Evolutionary conservation across 495 filamentous ascomycete species (phyloP), one percentile per base, ranked within the genome.

Genomic region (Xeromyces bisporus): DNA sequence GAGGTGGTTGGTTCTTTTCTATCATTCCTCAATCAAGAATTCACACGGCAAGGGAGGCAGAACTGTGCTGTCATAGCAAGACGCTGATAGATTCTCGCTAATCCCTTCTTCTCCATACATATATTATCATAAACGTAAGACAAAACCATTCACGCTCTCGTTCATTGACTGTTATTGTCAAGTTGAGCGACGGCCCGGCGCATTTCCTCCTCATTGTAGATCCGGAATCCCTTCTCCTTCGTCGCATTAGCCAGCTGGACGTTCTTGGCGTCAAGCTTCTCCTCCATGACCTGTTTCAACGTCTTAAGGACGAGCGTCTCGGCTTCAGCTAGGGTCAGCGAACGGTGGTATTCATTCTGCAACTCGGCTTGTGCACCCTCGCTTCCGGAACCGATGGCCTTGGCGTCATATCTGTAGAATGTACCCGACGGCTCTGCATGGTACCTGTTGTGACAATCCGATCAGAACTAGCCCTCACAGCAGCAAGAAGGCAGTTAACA

Each of bases 281-380:
- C 89, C 62, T 97, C 89, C 89, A 97, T 97, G 32, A 97, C 89
- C 62, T 97, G 89, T 69, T 97, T 97, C 55, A 97, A 57, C 23
- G 89, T 97, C 73, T 94, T 94, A 42, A 97, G 64, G 18, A 96
- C 91, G 41, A 97, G 60, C 2, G 83, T 80, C 60, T 97, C 89
- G 13, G 89, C 89, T 53, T 97, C 89, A 28, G 68, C 60, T 37
- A 97, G 78, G 31, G 87, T 93, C 41, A 97, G 67, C 27, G 87
- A 94, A 66, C 87, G 93, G 62, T 97, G 89, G 49, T 92, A 97
- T 56, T 94, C 89, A 41, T 93, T 93, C 59, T 97, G 89, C 56
- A 97, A 60, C 55, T 96, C 89, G 6, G 87, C 89, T 60, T 97
- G 89, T 14, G 89, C 89, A 35, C 89, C 89, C 58, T 97, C 89